Base-by-base conservation (phyloP, 306 rosid species). In the Amphicarpaea edgeworthii region DNA sequence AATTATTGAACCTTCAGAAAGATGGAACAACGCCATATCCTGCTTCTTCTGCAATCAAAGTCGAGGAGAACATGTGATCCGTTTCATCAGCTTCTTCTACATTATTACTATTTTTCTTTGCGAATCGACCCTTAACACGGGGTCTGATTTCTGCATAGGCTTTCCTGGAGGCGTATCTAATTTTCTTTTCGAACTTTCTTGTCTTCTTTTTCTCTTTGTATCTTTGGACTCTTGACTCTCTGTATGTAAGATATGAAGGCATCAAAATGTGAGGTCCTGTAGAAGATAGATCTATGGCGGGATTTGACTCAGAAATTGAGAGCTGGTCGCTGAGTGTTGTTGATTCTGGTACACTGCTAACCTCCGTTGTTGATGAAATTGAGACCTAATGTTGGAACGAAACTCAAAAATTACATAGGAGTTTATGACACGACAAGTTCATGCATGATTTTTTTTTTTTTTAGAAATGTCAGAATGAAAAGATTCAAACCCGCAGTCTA, bases 81-180 rank as follows among this genome's bases (percentile, higher is more conserved):
- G 85, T 83, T 79, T 88, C 82, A 77, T 89, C 87, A 19, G 83
- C 84, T 23, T 89, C 91, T 6, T 70, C 49, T 26, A 26, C 3
- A 26, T 26, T 26, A 28, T 85, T 86, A 2, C 83, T 88, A 2
- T 84, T 88, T 73, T 93, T 61, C 80, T 87, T 91, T 0, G 93
- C 97, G 23, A 91, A 91, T 50, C 97, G 84, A 73, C 97, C 97
- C 34, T 91, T 89, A 74, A 91, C 82, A 5, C 95, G 88, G 3
- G 95, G 97, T 54, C 97, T 82, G 40, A 88, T 86, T 79, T 91
- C 97, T 11, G 97, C 97, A 63, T 91, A 89, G 12, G 97, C 97
- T 79, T 91, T 89, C 83, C 97, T 87, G 2, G 93, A 91, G 12
- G 93, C 97, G 80, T 91, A 91, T 72, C 93, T 53, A 53, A 89